Evolutionary conservation across 2,329 filamentous ascomycete species (phyloP).

Genomic region (Thyridium curvatum): DNA sequence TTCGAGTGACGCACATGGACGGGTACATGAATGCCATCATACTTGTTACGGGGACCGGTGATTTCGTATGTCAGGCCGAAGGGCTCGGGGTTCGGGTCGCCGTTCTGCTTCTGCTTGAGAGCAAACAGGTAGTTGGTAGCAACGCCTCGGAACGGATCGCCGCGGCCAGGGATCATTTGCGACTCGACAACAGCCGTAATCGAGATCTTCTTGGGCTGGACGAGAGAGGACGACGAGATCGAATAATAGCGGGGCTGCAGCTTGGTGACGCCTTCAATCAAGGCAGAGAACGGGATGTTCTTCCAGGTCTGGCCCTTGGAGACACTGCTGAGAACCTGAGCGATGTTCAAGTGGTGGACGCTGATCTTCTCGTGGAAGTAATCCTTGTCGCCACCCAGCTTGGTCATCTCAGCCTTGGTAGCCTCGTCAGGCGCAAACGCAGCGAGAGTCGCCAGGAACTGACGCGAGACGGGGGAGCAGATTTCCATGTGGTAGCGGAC

Average conservation of each 20-base stretch:
- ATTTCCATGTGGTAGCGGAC: constrained; percentile 96
- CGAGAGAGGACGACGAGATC: constrained; percentile 92
- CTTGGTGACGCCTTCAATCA: constrained; percentile 91
- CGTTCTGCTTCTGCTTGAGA: constrained; percentile 94
- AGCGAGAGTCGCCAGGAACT: constrained; percentile 82
- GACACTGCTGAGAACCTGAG: constrained; percentile 71
- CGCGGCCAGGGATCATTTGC: constrained; percentile 67
- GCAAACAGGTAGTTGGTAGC: constrained; percentile 95
- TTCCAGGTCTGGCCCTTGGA: constrained; percentile 71
- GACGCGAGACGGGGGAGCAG: constrained; percentile 89
- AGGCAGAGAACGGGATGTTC: constrained; percentile 84
- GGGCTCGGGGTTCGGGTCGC: constrained; percentile 72
- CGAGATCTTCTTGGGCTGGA: constrained; percentile 91
- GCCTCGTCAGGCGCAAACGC: constrained; percentile 83
- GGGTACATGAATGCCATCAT: constrained; percentile 89
- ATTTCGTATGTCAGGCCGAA: constrained; percentile 85
- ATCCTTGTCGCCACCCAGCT: constrained; percentile 87
- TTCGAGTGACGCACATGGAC: constrained; percentile 97
- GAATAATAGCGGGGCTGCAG: constrained; percentile 98
- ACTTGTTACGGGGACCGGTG: constrained; percentile 88
- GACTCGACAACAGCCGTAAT: constrained; percentile 94
- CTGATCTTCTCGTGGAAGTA: constrained; percentile 86
- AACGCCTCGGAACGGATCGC: constrained; percentile 81
- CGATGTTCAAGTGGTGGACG: constrained; percentile 80
- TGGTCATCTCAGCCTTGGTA: constrained; percentile 80